phyloP scores from a whole-genome alignment of 441 rosid species.

The Rhodomyrtus psidioides region DNA sequence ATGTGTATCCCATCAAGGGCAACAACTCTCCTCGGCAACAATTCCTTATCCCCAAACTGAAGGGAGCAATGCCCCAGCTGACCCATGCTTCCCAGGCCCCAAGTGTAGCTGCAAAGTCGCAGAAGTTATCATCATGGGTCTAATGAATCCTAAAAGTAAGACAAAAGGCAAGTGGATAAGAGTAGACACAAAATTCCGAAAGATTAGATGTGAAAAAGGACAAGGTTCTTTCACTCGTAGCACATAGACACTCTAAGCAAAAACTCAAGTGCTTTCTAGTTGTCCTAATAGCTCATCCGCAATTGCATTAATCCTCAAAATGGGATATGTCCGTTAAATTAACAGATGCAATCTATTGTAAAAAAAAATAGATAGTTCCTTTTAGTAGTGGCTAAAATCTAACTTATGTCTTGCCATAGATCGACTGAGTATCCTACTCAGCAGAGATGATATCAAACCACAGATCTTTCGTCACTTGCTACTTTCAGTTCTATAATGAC shows the following conservation, averaged over 20 bases:
- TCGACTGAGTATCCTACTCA: not conserved
- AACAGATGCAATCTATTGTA: not conserved
- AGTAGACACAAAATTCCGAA: not conserved
- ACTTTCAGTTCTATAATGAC: not conserved
- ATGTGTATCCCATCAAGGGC: slow-evolving; percentile 70
- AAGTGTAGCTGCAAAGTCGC: slow-evolving; percentile 59
- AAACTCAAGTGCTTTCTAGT: not conserved
- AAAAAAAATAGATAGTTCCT: not conserved
- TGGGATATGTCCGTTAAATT: not conserved
- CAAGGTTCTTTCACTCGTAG: not conserved
- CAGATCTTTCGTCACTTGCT: not conserved
- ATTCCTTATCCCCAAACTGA: slow-evolving; percentile 81
- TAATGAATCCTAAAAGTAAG: not conserved
- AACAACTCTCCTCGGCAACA: slow-evolving; percentile 78
- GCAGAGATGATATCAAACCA: not conserved
- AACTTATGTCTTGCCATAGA: not conserved
- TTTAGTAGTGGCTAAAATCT: not conserved
- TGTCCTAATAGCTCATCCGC: not conserved
- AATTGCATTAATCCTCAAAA: not conserved
- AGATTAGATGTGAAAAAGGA: not conserved
- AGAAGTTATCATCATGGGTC: slow-evolving; percentile 13
- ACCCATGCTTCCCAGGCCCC: slow-evolving; percentile 93
- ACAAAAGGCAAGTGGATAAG: not conserved
- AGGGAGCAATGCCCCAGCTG: slow-evolving; percentile 96
- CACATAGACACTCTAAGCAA: not conserved